Conservation (phyloP, 1,284 basidiomycete genomes). For the Cryptococcus sp. region DNA sequence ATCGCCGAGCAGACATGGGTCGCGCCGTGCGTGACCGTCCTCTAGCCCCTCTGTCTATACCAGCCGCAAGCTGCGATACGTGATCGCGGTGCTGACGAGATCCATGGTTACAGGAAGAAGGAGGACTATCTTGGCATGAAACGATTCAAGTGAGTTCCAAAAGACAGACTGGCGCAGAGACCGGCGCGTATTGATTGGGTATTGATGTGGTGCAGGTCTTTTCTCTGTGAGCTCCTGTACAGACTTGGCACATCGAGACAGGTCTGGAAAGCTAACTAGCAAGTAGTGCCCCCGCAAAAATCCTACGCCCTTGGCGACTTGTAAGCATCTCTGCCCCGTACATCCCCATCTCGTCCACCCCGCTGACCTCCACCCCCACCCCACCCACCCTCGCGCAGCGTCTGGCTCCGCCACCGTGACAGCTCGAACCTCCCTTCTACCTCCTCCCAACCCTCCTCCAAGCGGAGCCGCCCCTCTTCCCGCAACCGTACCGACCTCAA, state of each 20-base stretch:
- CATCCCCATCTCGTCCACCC: too few species aligned
- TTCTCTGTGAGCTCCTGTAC: constrained; percentile 13
- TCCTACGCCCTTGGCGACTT: constrained; percentile 9
- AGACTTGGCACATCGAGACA: background rate
- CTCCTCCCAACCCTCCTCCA: background rate
- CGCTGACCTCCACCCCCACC: background rate
- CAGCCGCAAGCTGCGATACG: too few species aligned
- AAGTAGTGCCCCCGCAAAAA: constrained; percentile 9
- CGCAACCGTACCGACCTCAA: background rate
- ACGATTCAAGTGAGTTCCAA: constrained; percentile 13
- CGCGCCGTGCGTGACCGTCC: too few species aligned
- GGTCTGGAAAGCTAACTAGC: background rate
- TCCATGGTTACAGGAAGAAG: background rate
- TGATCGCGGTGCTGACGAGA: too few species aligned
- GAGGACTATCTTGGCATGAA: constrained; percentile 6
- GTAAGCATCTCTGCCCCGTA: background rate
- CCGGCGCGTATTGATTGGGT: background rate
- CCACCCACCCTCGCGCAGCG: constrained; percentile 4
- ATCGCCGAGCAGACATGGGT: too few species aligned
- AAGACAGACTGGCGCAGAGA: background rate
- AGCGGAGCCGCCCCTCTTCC: background rate
- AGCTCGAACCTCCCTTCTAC: background rate
- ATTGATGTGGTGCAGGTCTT: constrained; percentile 7
- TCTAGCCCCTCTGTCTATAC: too few species aligned
- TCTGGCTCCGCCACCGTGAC: constrained; percentile 10